phyloP scores from a whole-genome alignment of 495 filamentous ascomycete species.

The Lepidopterella palustris region DNA sequence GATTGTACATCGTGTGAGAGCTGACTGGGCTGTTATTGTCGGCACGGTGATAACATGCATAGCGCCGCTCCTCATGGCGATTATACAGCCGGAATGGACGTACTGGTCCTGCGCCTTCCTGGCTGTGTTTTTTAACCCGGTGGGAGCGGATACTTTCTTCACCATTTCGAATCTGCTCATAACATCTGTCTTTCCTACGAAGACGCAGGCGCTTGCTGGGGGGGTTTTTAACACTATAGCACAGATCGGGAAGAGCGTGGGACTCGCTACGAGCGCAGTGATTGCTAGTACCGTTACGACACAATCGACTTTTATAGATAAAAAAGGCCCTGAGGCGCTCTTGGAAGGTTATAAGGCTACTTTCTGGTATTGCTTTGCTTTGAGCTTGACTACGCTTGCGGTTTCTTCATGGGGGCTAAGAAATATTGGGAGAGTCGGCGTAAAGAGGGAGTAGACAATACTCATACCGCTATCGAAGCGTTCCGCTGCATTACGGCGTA shows the following conservation, averaged over 20 bases:
- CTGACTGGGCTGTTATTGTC: conserved; percentile 43
- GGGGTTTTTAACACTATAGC: conserved; percentile 59
- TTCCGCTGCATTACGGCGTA: too few species aligned
- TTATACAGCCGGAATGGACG: conserved; percentile 39
- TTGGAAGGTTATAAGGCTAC: conserved; percentile 53
- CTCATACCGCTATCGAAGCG: not conserved
- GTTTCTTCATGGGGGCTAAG: conserved; percentile 46
- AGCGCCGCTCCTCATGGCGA: conserved; percentile 50
- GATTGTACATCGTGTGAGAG: conserved; percentile 48
- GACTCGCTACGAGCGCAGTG: conserved; percentile 50
- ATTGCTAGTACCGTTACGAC: conserved; percentile 49
- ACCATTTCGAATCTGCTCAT: conserved; percentile 57
- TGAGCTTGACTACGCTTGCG: conserved; percentile 39
- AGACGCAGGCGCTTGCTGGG: conserved; percentile 55
- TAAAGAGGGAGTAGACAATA: conserved; percentile 43
- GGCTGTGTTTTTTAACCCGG: conserved; percentile 45
- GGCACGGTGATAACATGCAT: conserved; percentile 42
- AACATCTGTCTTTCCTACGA: conserved; percentile 49
- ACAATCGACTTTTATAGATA: conserved; percentile 20
- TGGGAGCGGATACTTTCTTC: conserved; percentile 55
- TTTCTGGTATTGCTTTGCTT: conserved; percentile 55
- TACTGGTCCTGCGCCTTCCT: conserved; percentile 57
- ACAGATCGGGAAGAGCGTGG: conserved; percentile 55
- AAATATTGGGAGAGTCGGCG: conserved; percentile 48
- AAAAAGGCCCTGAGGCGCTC: conserved; percentile 38